Conservation (phyloP, 768 basidiomycete species). For the Amanita rubescens region DNA sequence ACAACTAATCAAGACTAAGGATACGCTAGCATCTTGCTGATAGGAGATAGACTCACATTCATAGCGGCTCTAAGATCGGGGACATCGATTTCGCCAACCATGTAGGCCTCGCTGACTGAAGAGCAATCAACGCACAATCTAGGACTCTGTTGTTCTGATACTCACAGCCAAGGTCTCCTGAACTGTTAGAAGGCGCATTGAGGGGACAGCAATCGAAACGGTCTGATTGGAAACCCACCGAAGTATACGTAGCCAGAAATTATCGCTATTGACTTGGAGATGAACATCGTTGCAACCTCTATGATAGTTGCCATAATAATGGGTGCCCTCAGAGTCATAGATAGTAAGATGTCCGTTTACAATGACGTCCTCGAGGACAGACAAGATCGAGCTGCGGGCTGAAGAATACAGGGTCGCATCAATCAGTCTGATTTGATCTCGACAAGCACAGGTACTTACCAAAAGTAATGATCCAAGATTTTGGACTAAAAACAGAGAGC, state of each 20-base stretch:
- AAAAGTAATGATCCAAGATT: constrained; percentile 42
- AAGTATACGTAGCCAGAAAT: constrained; percentile 64
- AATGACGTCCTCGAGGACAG: constrained; percentile 52
- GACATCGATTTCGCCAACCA: constrained; percentile 64
- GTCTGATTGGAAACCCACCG: constrained; percentile 33
- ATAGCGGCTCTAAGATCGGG: constrained; percentile 51
- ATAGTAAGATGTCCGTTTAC: constrained; percentile 53
- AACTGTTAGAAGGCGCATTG: constrained; percentile 27
- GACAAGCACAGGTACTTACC: constrained; percentile 25
- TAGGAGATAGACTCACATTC: constrained; percentile 40
- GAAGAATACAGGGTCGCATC: constrained; percentile 2
- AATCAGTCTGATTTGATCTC: constrained; percentile 9
- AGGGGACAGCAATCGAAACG: not conserved
- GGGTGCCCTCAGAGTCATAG: constrained; percentile 50
- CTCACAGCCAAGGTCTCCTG: constrained; percentile 63
- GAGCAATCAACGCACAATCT: not conserved
- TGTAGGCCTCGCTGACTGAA: constrained; percentile 67
- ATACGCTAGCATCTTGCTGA: constrained; percentile 7
- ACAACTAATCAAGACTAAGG: constrained; percentile 35
- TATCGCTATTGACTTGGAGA: constrained; percentile 47
- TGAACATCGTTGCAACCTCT: constrained; percentile 58
- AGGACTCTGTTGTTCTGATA: not conserved
- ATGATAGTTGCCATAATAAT: constrained; percentile 50
- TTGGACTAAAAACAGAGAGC: constrained; percentile 36
- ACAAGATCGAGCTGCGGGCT: constrained; percentile 57